phyloP scores from a whole-genome alignment of 495 filamentous ascomycete genomes.

The Trichoderma asperelloides region DNA sequence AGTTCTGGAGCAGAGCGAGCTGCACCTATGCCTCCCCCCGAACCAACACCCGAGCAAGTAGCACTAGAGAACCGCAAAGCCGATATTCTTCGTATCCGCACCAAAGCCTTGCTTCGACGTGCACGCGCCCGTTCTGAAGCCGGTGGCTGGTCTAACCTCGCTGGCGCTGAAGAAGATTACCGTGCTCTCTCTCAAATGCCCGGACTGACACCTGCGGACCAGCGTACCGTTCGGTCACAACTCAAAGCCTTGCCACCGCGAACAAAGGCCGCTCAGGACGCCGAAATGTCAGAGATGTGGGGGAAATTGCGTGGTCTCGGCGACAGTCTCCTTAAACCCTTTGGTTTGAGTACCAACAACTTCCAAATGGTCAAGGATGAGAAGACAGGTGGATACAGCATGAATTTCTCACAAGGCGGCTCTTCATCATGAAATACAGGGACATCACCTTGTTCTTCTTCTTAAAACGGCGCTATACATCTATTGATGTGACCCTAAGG shows the following conservation, averaged over 20 bases:
- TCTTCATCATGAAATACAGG: background rate
- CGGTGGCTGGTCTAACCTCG: slow-evolving; percentile 70
- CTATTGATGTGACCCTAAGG: too few species aligned
- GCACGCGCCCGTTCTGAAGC: slow-evolving; percentile 64
- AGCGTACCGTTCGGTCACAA: slow-evolving; percentile 54
- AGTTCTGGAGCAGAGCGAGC: slow-evolving; percentile 42
- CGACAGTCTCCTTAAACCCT: slow-evolving; percentile 85
- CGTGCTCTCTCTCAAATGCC: slow-evolving; percentile 45
- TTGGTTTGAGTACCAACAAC: slow-evolving; percentile 84
- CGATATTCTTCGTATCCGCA: slow-evolving; percentile 67
- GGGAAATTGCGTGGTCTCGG: slow-evolving; percentile 88
- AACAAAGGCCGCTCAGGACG: slow-evolving; percentile 68
- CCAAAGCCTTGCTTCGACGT: slow-evolving; percentile 79
- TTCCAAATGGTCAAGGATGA: slow-evolving; percentile 91
- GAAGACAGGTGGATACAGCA: slow-evolving; percentile 80
- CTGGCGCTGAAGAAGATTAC: slow-evolving; percentile 74
- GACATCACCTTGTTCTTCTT: too few species aligned
- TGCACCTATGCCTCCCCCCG: slow-evolving; percentile 26
- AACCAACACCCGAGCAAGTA: slow-evolving; percentile 28
- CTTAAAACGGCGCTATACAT: too few species aligned
- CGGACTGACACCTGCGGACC: slow-evolving; percentile 55
- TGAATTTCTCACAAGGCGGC: slow-evolving; percentile 53
- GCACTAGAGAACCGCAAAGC: slow-evolving; percentile 31
- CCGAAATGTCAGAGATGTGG: slow-evolving; percentile 93
- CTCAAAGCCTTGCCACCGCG: slow-evolving; percentile 53